A percentile compares a stretch with the other conserved stretches of the same genome.
Evolutionary conservation across 2,329 filamentous ascomycete species (phyloP).

Genomic region (Myriosclerotinia duriaeana): DNA sequence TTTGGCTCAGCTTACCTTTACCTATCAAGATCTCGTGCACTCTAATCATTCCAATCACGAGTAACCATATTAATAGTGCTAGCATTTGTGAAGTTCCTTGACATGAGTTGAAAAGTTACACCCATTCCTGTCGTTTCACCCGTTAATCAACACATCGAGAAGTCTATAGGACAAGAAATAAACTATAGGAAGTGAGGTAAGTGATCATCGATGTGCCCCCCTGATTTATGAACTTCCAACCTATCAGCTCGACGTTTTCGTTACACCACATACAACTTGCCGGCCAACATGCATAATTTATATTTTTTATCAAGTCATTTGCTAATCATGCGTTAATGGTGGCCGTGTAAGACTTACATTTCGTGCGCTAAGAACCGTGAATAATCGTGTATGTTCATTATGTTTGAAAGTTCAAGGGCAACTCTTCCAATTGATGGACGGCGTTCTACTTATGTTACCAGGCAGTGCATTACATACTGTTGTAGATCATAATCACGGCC

Average conservation of each 20-base stretch:
- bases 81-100: not conserved
- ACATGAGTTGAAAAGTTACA: constrained; percentile 9
- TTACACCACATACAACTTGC: not conserved
- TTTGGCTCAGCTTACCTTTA: too few species aligned
- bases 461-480: not conserved
- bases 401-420: too few species aligned
- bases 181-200: constrained; percentile 12
- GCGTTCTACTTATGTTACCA: not conserved
- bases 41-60: not conserved
- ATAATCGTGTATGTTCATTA: too few species aligned
- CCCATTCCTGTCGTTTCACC: not conserved
- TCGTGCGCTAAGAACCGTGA: too few species aligned
- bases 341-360: too few species aligned
- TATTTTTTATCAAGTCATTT: not conserved
- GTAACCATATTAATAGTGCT: not conserved
- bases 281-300: not conserved
- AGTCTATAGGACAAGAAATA: not conserved
- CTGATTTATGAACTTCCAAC: not conserved
- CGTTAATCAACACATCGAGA: not conserved
- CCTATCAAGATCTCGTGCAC: too few species aligned
- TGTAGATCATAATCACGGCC: not conserved
- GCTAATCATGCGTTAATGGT: not conserved
- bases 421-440: too few species aligned
- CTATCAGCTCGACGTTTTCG: not conserved
- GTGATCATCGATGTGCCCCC: constrained; percentile 13